Conservation (phyloP, 805 yeast species). For the Suhomyces emberorum region DNA sequence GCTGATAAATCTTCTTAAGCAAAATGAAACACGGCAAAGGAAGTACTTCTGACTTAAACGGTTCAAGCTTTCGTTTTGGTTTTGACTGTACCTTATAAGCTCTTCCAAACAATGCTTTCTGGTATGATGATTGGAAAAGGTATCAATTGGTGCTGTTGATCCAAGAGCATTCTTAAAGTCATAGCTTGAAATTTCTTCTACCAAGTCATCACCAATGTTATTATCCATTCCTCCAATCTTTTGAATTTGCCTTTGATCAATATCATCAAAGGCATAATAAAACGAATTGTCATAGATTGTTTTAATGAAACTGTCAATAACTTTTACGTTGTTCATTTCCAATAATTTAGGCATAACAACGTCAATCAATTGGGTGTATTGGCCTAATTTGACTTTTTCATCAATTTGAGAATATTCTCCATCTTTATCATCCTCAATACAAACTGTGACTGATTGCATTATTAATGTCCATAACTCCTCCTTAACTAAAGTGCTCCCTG, state of each 20-base stretch:
- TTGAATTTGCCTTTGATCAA: constrained; percentile 32
- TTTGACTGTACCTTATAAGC: constrained; percentile 42
- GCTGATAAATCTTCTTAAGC: constrained; percentile 59
- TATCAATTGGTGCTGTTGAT: constrained; percentile 50
- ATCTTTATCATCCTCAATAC: constrained; percentile 24
- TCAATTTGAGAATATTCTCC: constrained; percentile 11
- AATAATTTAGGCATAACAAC: constrained; percentile 41
- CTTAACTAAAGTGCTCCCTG: constrained; percentile 11
- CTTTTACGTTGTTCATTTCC: constrained; percentile 11
- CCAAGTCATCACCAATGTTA: constrained; percentile 27
- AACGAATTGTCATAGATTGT: constrained; percentile 59
- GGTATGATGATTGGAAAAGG: constrained; percentile 44
- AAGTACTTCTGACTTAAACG: constrained; percentile 34
- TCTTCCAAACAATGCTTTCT: constrained; percentile 54
- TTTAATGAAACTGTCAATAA: constrained; percentile 43
- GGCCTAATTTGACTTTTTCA: constrained; percentile 46
- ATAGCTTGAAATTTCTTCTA: constrained; percentile 36
- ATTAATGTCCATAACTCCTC: constrained; percentile 39
- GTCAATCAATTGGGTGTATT: constrained; percentile 40
- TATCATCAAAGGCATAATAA: constrained; percentile 53
- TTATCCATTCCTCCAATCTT: background rate
- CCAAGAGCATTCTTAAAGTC: constrained; percentile 56
- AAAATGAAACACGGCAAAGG: constrained; percentile 55
- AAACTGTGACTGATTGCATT: constrained; percentile 38
- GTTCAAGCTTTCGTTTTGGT: constrained; percentile 17